Base-by-base conservation (phyloP, 805 yeast species). In the Torulaspora delbrueckii region DNA sequence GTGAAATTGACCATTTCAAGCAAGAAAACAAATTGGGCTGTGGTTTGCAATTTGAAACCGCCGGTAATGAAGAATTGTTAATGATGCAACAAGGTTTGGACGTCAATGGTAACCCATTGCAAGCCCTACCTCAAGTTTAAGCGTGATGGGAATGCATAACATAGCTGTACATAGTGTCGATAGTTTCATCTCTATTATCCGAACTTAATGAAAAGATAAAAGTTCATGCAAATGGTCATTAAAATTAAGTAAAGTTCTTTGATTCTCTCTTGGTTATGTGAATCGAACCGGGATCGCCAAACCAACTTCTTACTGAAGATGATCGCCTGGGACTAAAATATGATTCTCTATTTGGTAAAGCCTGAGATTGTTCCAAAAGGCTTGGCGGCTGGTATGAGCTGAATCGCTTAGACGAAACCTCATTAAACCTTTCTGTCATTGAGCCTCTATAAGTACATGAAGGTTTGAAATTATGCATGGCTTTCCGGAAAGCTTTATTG, bases 41-140 rank as follows among this genome's bases (percentile, higher is more conserved):
- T 59, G 98, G 97, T 68, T 76, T 93, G 60, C 96, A 91, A 75
- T 83, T 93, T 56, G 98, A 93, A 76, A 82, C 93, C 55, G 91
- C 93, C 47, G 97, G 97, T 65, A 82, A 86, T 62, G 96, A 90
- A 73, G 93, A 87, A 73, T 78, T 88, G 58, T 81, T 86, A 77
- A 77, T 86, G 83, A 82, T 84, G 88, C 95, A 85, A 73, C 89
- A 84, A 70, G 91, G 91, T 60, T 73, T 85, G 69, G 95, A 85
- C 65, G 84, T 82, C 56, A 81, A 85, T 62, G 95, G 93, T 63
- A 85, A 85, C 75, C 91, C 93, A 60, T 76, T 85, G 55, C 88
- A 84, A 60, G 87, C 87, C 60, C 86, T 86, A 50, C 86, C 86
- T 53, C 80, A 73, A 68, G 60, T 73, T 57, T 73, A 62, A 64